Percentiles rank a stretch among this genome's conserved stretches.
These are phyloP conservation scores for Xylariaceae sp. DNA, from an alignment of 2,329 filamentous ascomycete genomes.

Conservation along the genomic window DNA sequence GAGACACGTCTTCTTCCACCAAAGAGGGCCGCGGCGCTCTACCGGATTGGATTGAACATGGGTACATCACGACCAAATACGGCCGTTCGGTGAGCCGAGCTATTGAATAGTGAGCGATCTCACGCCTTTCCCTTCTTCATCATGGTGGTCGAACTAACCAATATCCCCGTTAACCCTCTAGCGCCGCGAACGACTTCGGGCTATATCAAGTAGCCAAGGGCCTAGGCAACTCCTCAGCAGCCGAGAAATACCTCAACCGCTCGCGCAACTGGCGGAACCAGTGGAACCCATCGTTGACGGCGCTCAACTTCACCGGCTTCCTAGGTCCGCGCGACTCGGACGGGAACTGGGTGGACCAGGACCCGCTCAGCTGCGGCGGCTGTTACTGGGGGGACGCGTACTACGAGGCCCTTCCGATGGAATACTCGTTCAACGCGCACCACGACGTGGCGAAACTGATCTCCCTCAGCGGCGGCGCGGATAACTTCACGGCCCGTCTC, in stretches of 20 bases:
- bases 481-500: conserved; percentile 62
- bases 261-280: conserved; percentile 76
- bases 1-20: conserved; percentile 65
- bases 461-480: conserved; percentile 59
- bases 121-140: not conserved
- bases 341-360: conserved; percentile 58
- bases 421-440: conserved; percentile 73
- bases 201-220: conserved; percentile 70
- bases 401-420: conserved; percentile 68
- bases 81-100: conserved; percentile 68
- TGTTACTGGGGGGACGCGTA: conserved; percentile 71
- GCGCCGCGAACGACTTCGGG: conserved; percentile 70
- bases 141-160: no score
- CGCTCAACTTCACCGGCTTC: conserved; percentile 69
- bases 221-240: conserved; percentile 57
- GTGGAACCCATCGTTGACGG: conserved; percentile 66
- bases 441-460: conserved; percentile 68
- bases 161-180: conserved; percentile 30
- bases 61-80: conserved; percentile 70
- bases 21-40: conserved; percentile 73
- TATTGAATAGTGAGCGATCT: conserved; percentile 63
- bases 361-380: conserved; percentile 65
- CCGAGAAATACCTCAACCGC: conserved; percentile 65
- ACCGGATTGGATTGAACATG: conserved; percentile 69
- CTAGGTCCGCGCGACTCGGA: conserved; percentile 64